Conservation (phyloP, 768 basidiomycete species). For the Bullera alba region DNA sequence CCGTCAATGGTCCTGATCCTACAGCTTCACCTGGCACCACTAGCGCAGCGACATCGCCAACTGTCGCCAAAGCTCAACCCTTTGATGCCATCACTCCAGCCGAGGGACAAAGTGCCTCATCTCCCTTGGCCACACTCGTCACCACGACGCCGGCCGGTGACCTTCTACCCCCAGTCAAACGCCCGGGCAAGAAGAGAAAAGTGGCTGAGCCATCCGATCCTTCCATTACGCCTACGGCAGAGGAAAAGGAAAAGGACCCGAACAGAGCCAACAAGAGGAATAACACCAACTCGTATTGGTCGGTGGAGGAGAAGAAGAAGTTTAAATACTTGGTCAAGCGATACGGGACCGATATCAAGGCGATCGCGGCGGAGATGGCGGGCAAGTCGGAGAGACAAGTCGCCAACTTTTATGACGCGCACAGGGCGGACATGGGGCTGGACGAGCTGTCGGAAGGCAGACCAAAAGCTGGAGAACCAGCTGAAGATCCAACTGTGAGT, state of each 20-base stretch:
- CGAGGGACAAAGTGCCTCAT: no score
- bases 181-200: conserved; percentile 17
- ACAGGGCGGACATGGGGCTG: conserved; percentile 35
- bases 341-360: conserved; percentile 62
- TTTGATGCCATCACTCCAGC: not conserved
- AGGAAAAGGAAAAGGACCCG: not conserved
- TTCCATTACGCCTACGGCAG: not conserved
- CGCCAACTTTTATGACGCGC: conserved; percentile 39
- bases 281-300: conserved; percentile 53
- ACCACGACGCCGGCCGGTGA: conserved; percentile 9
- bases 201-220: not conserved
- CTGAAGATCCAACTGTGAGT: not conserved
- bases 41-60: not conserved
- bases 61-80: not conserved
- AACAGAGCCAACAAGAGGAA: conserved; percentile 4
- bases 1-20: conserved; percentile 4
- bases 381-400: conserved; percentile 47
- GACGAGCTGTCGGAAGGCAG: conserved; percentile 7
- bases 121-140: no score
- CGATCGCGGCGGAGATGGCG: conserved; percentile 63
- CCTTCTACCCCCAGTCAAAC: conserved; percentile 30
- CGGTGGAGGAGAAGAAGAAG: conserved; percentile 57
- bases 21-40: not conserved
- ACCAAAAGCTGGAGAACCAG: not conserved
- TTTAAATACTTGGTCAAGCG: conserved; percentile 57